Conservation (phyloP, 2,329 filamentous ascomycete species). For the Hymenoscyphus linearis region DNA sequence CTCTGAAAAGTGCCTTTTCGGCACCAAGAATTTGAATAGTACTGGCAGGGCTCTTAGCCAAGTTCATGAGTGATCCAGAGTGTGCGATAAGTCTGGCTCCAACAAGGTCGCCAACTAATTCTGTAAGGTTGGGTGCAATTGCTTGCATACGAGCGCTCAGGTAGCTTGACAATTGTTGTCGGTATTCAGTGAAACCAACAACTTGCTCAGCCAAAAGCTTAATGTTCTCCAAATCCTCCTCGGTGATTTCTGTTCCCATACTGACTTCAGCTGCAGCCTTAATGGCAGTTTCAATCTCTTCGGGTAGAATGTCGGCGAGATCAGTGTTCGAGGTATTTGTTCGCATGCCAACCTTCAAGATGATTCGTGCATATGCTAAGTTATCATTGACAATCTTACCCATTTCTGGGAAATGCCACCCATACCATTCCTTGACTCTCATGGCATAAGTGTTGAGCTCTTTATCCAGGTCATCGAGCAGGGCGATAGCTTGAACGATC, state of each 20-base stretch:
- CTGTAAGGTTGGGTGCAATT: conserved; percentile 92
- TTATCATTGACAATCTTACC: conserved; percentile 97
- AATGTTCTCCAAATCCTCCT: conserved; percentile 90
- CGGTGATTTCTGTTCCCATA: conserved; percentile 96
- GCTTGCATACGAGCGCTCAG: conserved; percentile 91
- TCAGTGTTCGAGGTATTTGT: conserved; percentile 71
- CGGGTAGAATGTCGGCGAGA: conserved; percentile 84
- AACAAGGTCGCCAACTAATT: conserved; percentile 87
- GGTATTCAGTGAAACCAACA: conserved; percentile 85
- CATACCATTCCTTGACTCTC: conserved; percentile 99
- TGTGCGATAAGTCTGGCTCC: conserved; percentile 94
- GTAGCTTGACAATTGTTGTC: conserved; percentile 81
- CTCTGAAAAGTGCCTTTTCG: conserved; percentile 97
- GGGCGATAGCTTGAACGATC: conserved; percentile 94
- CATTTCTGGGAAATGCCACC: conserved; percentile 99
- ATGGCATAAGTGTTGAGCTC: conserved; percentile 98
- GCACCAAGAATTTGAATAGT: conserved; percentile 98
- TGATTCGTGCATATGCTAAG: conserved; percentile 83
- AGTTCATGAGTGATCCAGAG: conserved; percentile 86
- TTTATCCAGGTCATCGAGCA: conserved; percentile 96
- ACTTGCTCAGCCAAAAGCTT: conserved; percentile 89
- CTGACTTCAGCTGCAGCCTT: conserved; percentile 94
- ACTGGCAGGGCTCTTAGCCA: conserved; percentile 90
- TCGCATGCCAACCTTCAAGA: conserved; percentile 84
- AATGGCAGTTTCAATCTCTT: conserved; percentile 87